A percentile compares a stretch with the other conserved stretches of the same genome.
Conservation (phyloP, 2,329 filamentous ascomycete species). For the Arachnomyces sp. region DNA sequence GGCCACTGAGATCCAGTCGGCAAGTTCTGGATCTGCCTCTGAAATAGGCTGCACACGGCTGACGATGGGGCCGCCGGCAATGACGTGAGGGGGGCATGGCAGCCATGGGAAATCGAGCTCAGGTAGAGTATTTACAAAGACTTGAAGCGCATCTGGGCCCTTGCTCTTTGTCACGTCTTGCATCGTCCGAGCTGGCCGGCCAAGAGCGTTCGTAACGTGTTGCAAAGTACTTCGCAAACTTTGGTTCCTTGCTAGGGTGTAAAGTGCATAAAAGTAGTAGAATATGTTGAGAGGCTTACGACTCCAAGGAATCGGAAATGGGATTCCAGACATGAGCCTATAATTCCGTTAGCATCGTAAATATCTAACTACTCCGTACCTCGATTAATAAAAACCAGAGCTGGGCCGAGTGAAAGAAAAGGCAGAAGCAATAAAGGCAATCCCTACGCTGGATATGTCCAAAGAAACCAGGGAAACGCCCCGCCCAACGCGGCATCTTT, state of each 20-base stretch:
- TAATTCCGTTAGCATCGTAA: neutral
- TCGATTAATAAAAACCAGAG: neutral
- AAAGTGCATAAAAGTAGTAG: too few relatives aligned
- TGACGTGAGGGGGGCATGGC: slow-evolving; percentile 34
- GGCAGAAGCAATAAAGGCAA: too few relatives aligned
- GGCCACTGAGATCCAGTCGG: slow-evolving; percentile 33
- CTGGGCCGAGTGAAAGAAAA: too few relatives aligned
- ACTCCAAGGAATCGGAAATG: slow-evolving; percentile 40
- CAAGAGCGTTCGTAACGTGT: too few relatives aligned
- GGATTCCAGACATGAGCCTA: slow-evolving; percentile 38
- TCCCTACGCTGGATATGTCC: slow-evolving; percentile 28
- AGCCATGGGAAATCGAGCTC: slow-evolving; percentile 38
- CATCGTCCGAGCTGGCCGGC: slow-evolving; percentile 24
- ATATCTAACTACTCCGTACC: neutral
- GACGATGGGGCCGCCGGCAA: slow-evolving; percentile 42
- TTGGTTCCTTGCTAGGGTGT: too few relatives aligned
- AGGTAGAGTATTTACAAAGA: slow-evolving; percentile 18
- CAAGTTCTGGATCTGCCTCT: slow-evolving; percentile 35
- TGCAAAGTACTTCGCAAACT: too few relatives aligned
- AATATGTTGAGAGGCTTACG: slow-evolving; percentile 37
- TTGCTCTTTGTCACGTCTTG: slow-evolving; percentile 19
- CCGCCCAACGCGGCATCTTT: too few relatives aligned
- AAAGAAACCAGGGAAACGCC: slow-evolving; percentile 18
- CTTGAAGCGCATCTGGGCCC: slow-evolving; percentile 8
- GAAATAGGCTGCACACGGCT: slow-evolving; percentile 24